Conservation (phyloP, 2,329 filamentous ascomycete species). For the Gnomoniopsis smithogilvyi region DNA sequence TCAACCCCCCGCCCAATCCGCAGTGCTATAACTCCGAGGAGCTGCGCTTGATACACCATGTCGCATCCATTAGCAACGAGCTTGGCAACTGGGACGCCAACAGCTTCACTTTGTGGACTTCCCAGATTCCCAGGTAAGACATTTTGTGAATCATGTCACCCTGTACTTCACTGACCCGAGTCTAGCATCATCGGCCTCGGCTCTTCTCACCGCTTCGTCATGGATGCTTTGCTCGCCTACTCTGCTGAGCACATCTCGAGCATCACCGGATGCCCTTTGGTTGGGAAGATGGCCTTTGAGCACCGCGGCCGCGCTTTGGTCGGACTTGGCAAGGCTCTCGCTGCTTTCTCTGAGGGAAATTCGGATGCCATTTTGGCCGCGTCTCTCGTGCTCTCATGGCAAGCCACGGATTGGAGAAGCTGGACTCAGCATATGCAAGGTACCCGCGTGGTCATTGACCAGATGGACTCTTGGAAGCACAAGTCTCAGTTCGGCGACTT, state of each 20-base stretch:
- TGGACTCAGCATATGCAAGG: slow-evolving; percentile 94
- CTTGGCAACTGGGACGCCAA: slow-evolving; percentile 74
- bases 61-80: slow-evolving; percentile 81
- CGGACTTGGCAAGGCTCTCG: slow-evolving; percentile 84
- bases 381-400: slow-evolving; percentile 91
- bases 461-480: slow-evolving; percentile 89
- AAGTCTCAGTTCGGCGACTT: slow-evolving; percentile 83
- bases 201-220: slow-evolving; percentile 79
- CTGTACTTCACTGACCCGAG: slow-evolving; percentile 17
- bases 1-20: slow-evolving; percentile 72
- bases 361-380: slow-evolving; percentile 90
- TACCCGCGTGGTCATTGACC: slow-evolving; percentile 83
- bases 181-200: slow-evolving; percentile 77
- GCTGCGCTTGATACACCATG: slow-evolving; percentile 84
- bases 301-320: slow-evolving; percentile 83
- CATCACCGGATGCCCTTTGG: slow-evolving; percentile 80
- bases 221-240: slow-evolving; percentile 88
- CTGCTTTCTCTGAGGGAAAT: slow-evolving; percentile 77
- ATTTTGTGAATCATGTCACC: slow-evolving; percentile 15
- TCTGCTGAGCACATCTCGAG: slow-evolving; percentile 94
- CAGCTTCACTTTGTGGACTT: slow-evolving; percentile 87
- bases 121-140: slow-evolving; percentile 84
- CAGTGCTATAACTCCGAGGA: slow-evolving; percentile 73
- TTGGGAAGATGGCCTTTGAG: slow-evolving; percentile 84
- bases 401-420: slow-evolving; percentile 90